Evolutionary conservation across 2,329 filamentous ascomycete genomes (phyloP), one percentile per base, ranked within the genome.

Genomic region (Sporothrix sp.): DNA sequence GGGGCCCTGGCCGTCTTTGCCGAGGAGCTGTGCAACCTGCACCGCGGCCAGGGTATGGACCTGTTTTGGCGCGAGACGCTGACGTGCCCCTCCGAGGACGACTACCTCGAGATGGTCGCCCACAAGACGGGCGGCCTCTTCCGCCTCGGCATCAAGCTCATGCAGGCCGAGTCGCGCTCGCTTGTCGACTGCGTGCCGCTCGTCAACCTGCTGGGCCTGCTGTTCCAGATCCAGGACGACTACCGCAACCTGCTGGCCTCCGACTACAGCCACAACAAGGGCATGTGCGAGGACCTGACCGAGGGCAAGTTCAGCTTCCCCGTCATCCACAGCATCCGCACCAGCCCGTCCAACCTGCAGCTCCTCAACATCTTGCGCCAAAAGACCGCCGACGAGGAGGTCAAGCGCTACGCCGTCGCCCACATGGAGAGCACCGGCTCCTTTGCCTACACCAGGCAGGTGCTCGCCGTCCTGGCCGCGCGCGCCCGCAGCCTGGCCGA

Each of bases 291-390:
- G 71, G 93, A 97, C 67, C 70, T 97, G 59, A 96, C 89, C 1
- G 93, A 97, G 70, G 91, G 91, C 56, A 97, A 97, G 74, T 96
- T 96, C 71, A 91, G 85, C 23, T 96, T 96, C 65, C 89, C 90
- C 36, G 83, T 97, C 61, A 95, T 97, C 61, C 91, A 97, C 70
- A 85, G 85, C 65, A 94, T 97, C 59, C 85, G 87, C 54, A 71
- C 84, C 53, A 79, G 89, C 63, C 86, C 79, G 16, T 68, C 71
- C 27, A 86, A 89, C 63, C 73, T 85, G 58, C 84, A 94, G 61
- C 77, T 98, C 50, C 78, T 96, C 65, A 95, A 93, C 63, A 96
- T 97, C 51, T 73, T 97, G 37, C 87, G 87, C 67, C 90, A 96
- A 67, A 91, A 89, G 68, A 89, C 90, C 1, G 78, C 75, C 18